Evolutionary conservation across 305 asterid species (phyloP).

Genomic region (Coffea humblotiana): DNA sequence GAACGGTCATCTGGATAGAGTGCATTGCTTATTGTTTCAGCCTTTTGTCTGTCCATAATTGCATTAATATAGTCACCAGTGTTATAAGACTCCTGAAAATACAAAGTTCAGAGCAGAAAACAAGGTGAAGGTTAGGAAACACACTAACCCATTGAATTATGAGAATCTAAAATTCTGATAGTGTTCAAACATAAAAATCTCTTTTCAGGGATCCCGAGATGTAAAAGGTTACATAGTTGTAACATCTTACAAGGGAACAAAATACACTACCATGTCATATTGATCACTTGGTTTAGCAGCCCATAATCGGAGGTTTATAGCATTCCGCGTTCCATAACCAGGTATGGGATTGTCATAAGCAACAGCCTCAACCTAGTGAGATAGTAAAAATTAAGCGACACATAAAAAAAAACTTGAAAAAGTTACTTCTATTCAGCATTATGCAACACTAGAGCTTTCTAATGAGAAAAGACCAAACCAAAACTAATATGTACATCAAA

Average conservation of each 20-base stretch:
- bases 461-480: background rate
- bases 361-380: constrained; percentile 40
- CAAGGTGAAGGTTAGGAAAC: background rate
- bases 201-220: constrained; percentile 1
- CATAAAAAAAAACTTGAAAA: background rate
- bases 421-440: background rate
- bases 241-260: background rate
- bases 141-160: background rate
- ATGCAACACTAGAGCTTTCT: background rate
- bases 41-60: constrained; percentile 40
- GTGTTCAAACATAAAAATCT: background rate
- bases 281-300: constrained; percentile 49
- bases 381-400: constrained; percentile 8
- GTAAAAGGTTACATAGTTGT: background rate
- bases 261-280: constrained; percentile 38
- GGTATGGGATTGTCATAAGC: constrained; percentile 48
- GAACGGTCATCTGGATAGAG: constrained; percentile 48
- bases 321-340: constrained; percentile 43
- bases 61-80: constrained; percentile 46
- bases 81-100: constrained; percentile 39
- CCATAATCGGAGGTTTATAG: constrained; percentile 45
- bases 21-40: constrained; percentile 43
- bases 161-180: background rate
- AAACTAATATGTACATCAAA: background rate
- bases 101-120: constrained; percentile 3